Percentiles rank a stretch among this genome's conserved stretches.
Conservation (phyloP, 371 early-diverging fungal genomes). For the Mucor sp. region DNA sequence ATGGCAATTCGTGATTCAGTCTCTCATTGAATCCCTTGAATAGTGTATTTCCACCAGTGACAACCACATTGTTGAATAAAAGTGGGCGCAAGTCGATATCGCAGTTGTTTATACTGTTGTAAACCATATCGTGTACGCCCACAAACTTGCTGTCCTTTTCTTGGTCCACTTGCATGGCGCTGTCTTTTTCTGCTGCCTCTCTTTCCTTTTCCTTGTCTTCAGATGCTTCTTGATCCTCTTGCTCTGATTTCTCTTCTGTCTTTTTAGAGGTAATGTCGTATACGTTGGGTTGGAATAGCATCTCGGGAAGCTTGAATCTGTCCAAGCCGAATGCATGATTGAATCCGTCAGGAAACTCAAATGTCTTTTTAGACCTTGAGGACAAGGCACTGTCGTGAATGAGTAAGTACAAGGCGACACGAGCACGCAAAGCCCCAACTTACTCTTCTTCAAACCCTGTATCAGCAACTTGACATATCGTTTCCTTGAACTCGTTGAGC, state of each 20-base stretch:
- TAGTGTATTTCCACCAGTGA: conserved; percentile 90
- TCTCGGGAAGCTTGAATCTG: conserved; percentile 83
- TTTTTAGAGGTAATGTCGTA: neutral
- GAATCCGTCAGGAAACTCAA: conserved; percentile 96
- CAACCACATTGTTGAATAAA: conserved; percentile 78
- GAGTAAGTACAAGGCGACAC: neutral
- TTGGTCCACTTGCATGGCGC: neutral
- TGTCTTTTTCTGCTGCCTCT: conserved; percentile 26
- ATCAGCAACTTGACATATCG: conserved; percentile 86
- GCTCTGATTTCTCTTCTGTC: neutral
- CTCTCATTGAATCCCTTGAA: conserved; percentile 90
- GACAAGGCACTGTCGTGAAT: conserved; percentile 42
- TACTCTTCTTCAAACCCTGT: conserved; percentile 69
- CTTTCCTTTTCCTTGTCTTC: neutral
- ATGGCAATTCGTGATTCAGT: conserved; percentile 71
- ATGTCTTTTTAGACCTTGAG: conserved; percentile 73
- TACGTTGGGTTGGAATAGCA: conserved; percentile 62
- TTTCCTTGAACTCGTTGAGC: conserved; percentile 92
- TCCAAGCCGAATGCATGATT: conserved; percentile 80
- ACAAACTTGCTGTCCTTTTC: conserved; percentile 21
- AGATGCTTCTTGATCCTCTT: neutral
- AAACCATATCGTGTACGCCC: conserved; percentile 71
- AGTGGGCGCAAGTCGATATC: conserved; percentile 89
- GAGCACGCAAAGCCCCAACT: conserved; percentile 6
- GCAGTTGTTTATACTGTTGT: conserved; percentile 69